A percentile compares a stretch with the other conserved stretches of the same genome.
phyloP scores from a whole-genome alignment of 495 filamentous ascomycete genomes.

The Aspergillus sclerotioniger region DNA sequence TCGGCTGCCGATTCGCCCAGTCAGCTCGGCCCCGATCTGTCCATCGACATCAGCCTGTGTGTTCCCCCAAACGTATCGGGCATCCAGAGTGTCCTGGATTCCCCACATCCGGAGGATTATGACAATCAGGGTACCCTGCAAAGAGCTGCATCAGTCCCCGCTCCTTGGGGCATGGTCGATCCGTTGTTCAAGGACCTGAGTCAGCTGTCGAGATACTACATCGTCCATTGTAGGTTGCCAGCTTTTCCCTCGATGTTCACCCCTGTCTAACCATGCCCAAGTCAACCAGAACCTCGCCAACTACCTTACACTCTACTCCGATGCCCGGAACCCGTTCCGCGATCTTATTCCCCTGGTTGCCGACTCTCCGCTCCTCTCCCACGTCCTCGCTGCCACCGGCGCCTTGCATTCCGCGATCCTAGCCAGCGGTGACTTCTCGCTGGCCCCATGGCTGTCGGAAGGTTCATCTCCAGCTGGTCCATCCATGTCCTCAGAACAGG shows the following conservation, averaged over 20 bases:
- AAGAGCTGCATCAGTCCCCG: conserved; percentile 13
- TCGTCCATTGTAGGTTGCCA: conserved; percentile 39
- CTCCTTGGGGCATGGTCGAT: conserved; percentile 41
- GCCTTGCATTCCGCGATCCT: conserved; percentile 43
- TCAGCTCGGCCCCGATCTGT: not conserved
- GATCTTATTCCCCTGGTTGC: conserved; percentile 40
- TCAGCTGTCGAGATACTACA: conserved; percentile 37
- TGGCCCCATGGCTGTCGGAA: conserved; percentile 37
- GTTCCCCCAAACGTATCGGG: not conserved
- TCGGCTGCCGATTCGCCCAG: not conserved
- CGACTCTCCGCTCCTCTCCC: conserved; percentile 38
- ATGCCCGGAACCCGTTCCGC: conserved; percentile 41
- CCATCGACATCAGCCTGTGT: not conserved
- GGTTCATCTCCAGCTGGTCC: conserved; percentile 18
- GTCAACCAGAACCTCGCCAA: conserved; percentile 36
- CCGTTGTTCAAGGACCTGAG: conserved; percentile 41
- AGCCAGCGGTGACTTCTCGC: conserved; percentile 34
- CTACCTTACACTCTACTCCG: conserved; percentile 40
- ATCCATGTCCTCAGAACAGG: conserved; percentile 25
- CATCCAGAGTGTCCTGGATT: not conserved
- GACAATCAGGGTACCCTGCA: conserved; percentile 15
- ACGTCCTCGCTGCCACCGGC: conserved; percentile 40
- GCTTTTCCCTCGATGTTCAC: not conserved
- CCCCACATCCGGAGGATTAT: conserved; percentile 14
- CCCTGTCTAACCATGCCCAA: conserved; percentile 15